Conservation (phyloP, 2,329 filamentous ascomycete genomes). For the Metarhizium anisopliae region DNA sequence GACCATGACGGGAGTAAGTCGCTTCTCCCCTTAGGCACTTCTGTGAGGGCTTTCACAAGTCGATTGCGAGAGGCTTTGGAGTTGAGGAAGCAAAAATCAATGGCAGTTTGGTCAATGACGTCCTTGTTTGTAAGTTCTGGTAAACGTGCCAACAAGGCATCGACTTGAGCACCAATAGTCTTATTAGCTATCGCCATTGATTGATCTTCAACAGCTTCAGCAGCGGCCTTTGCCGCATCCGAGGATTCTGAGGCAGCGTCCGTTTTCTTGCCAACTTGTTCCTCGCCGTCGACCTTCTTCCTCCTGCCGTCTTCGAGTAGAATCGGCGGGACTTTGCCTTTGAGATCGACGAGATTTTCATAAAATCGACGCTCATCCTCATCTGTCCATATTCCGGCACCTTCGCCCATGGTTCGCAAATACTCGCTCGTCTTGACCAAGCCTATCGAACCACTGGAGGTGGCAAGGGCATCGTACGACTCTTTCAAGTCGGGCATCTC, state of each 20-base stretch:
- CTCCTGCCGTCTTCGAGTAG: conserved; percentile 91
- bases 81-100: conserved; percentile 97
- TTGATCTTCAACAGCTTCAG: conserved; percentile 61
- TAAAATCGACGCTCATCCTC: conserved; percentile 97
- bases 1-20: conserved; percentile 88
- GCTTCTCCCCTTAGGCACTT: conserved; percentile 87
- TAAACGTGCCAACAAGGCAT: conserved; percentile 77
- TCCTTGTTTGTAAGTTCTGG: conserved; percentile 90
- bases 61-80: conserved; percentile 96
- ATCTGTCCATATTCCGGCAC: conserved; percentile 95
- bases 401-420: conserved; percentile 79
- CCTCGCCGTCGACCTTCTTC: conserved; percentile 76
- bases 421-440: conserved; percentile 93
- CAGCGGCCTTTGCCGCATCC: conserved; percentile 44
- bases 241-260: conserved; percentile 37
- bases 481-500: conserved; percentile 94
- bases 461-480: conserved; percentile 59
- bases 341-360: conserved; percentile 90
- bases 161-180: conserved; percentile 93
- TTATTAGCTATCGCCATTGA: conserved; percentile 96
- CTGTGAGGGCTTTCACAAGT: conserved; percentile 83
- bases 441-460: conserved; percentile 71
- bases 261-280: conserved; percentile 69
- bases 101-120: conserved; percentile 79
- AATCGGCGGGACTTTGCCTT: conserved; percentile 90